Evolutionary conservation across 2,329 filamentous ascomycete species (phyloP).

Genomic region (Hortaea sp.): DNA sequence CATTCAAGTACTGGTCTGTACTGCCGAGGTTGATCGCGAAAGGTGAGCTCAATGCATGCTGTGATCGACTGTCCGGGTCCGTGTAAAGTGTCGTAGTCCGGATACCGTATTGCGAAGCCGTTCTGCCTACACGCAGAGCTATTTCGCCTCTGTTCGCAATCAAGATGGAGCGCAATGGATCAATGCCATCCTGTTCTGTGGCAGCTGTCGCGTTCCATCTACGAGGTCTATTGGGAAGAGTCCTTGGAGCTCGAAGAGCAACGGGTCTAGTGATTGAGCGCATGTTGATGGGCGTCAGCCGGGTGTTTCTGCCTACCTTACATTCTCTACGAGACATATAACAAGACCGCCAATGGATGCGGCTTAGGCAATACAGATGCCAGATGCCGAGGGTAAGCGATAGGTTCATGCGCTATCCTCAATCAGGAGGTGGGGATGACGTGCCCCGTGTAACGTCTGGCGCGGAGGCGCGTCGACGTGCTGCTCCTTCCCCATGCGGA

Average conservation of each 20-base stretch:
- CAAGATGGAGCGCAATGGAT: slow-evolving; percentile 54
- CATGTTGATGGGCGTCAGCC: neutral
- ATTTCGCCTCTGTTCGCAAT: slow-evolving; percentile 98
- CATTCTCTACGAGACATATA: no score
- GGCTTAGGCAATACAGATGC: no score
- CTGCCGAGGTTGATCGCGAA: slow-evolving; percentile 76
- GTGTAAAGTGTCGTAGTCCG: slow-evolving; percentile 92
- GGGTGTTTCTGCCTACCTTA: no score
- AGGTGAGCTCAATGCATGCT: slow-evolving; percentile 78
- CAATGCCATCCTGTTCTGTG: neutral
- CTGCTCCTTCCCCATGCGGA: no score
- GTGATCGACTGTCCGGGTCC: slow-evolving; percentile 74
- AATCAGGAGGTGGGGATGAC: no score
- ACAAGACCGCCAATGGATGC: no score
- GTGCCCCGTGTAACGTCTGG: no score
- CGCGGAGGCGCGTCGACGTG: no score
- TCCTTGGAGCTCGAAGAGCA: neutral
- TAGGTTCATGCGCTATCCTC: no score
- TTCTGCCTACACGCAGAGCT: slow-evolving; percentile 81
- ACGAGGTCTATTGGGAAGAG: neutral
- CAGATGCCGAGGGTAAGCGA: no score
- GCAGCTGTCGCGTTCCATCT: neutral
- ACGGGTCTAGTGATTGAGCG: neutral
- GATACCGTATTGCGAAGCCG: slow-evolving; percentile 80
- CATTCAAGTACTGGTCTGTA: slow-evolving; percentile 82